Conservation (phyloP, 1,284 basidiomycete genomes). For the Trametes versicolor region DNA sequence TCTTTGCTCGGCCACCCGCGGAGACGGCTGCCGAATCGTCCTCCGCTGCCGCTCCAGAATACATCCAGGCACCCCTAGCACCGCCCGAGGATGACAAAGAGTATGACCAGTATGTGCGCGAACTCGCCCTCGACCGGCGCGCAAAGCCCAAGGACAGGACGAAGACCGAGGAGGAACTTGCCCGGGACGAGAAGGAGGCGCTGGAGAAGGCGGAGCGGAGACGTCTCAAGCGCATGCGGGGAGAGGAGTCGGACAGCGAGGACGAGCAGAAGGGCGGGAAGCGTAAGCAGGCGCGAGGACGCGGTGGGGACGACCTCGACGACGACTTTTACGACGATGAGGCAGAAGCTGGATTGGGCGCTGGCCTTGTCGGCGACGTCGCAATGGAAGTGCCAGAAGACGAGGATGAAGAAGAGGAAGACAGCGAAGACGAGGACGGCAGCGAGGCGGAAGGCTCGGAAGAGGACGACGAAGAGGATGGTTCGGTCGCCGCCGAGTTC, state of each 20-base stretch:
- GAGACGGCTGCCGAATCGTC: constrained; percentile 30
- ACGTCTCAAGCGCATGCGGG: constrained; percentile 88
- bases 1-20: constrained; percentile 66
- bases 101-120: constrained; percentile 93
- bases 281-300: constrained; percentile 54
- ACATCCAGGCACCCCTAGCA: constrained; percentile 7
- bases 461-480: constrained; percentile 41
- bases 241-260: constrained; percentile 74
- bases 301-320: constrained; percentile 88
- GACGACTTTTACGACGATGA: constrained; percentile 84
- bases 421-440: constrained; percentile 49
- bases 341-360: constrained; percentile 56
- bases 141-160: constrained; percentile 96
- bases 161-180: constrained; percentile 96
- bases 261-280: constrained; percentile 60
- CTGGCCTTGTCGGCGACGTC: constrained; percentile 56
- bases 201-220: constrained; percentile 89
- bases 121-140: constrained; percentile 93
- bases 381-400: constrained; percentile 45
- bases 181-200: constrained; percentile 87
- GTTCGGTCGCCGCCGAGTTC: constrained; percentile 46
- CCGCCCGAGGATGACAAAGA: constrained; percentile 52
- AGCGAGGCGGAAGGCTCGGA: constrained; percentile 51
- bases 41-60: neutral
- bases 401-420: constrained; percentile 67